Evolutionary conservation across 179 eudicot species (phyloP).

Genomic region (Drosera spatulata): DNA sequence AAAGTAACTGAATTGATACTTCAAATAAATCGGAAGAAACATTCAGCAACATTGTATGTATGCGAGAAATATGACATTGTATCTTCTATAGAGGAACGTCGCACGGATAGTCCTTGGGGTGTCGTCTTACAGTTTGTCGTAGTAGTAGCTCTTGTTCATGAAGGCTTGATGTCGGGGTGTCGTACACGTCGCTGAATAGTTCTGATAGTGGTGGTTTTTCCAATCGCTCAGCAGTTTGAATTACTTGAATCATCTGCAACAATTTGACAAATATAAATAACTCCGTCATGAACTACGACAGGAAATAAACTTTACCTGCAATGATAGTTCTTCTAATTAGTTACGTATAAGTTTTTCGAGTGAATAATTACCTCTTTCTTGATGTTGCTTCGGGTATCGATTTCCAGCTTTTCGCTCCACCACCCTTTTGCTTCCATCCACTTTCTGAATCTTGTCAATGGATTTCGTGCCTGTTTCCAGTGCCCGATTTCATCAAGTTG

Average conservation of each 20-base stretch:
- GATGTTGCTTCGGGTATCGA: constrained; percentile 24
- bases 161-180: constrained; percentile 27
- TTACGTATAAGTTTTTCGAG: neutral
- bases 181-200: constrained; percentile 44
- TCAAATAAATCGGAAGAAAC: too few species aligned
- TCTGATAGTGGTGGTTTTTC: constrained; percentile 35
- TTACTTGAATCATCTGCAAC: constrained; percentile 50
- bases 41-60: too few species aligned
- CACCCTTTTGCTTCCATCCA: constrained; percentile 75
- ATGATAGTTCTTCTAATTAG: too few species aligned
- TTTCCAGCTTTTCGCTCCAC: constrained; percentile 73
- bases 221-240: constrained; percentile 57
- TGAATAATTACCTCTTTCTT: constrained; percentile 50
- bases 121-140: constrained; percentile 20
- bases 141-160: constrained; percentile 29
- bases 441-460: constrained; percentile 48
- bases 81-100: neutral
- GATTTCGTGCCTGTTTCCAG: constrained; percentile 52
- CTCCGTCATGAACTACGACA: neutral
- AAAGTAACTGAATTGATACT: too few species aligned
- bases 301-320: too few species aligned
- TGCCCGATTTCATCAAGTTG: constrained; percentile 58
- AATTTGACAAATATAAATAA: neutral
- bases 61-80: too few species aligned
- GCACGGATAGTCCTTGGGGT: constrained; percentile 32